Evolutionary conservation across 345 rosid genomes (phyloP).

Genomic region (Populus deltoides): DNA sequence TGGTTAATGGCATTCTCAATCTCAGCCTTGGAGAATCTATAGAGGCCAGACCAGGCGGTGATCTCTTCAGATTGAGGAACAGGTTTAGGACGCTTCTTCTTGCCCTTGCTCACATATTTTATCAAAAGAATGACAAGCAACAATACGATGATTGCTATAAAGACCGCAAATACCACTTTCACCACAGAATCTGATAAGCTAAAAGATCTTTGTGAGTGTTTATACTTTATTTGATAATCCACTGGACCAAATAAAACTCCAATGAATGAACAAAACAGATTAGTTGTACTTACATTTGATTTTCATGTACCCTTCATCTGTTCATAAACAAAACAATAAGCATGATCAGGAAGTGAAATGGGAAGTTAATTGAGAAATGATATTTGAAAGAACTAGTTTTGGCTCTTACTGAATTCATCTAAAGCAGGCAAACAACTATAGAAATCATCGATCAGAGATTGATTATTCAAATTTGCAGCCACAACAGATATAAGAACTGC

Average conservation of each 20-base stretch:
- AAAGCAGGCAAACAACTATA: conserved; percentile 42
- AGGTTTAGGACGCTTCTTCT: conserved; percentile 10
- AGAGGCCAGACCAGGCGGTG: conserved; percentile 42
- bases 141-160: conserved; percentile 23
- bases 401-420: conserved; percentile 37
- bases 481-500: conserved; percentile 41
- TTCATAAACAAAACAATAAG: conserved; percentile 11
- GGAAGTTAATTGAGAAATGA: background rate
- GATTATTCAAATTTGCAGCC: conserved; percentile 22
- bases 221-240: background rate
- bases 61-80: conserved; percentile 19
- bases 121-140: conserved; percentile 33
- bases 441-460: conserved; percentile 28
- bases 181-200: conserved; percentile 31
- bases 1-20: conserved; percentile 51
- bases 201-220: conserved; percentile 20
- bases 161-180: conserved; percentile 25
- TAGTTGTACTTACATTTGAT: conserved; percentile 44
- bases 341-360: background rate
- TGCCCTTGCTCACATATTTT: conserved; percentile 29
- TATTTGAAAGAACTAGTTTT: background rate
- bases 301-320: conserved; percentile 43
- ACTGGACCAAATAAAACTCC: background rate
- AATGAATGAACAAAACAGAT: background rate
- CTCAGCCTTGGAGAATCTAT: conserved; percentile 52